phyloP scores from a whole-genome alignment of 805 yeast species.

The Pichia kluyveri region DNA sequence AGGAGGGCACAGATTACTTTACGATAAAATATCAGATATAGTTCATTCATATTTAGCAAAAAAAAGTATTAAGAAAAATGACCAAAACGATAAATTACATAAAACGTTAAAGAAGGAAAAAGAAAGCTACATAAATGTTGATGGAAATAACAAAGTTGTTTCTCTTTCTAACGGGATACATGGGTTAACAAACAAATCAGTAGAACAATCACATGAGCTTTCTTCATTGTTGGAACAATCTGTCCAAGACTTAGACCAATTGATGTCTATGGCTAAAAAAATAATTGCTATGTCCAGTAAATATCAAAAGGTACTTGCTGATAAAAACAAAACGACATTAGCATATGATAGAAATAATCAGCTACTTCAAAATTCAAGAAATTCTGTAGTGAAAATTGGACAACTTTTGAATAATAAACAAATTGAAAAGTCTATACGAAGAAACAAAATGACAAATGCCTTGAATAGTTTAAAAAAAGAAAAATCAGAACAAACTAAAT shows the following conservation, averaged over 20 bases:
- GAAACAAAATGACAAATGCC: constrained; percentile 15
- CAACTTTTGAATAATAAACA: constrained; percentile 22
- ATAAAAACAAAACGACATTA: constrained; percentile 5
- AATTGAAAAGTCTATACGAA: constrained; percentile 16
- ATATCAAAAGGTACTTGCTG: constrained; percentile 25
- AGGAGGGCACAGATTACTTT: constrained; percentile 54
- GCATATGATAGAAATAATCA: constrained; percentile 19
- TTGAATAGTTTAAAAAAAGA: constrained; percentile 14
- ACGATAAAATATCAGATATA: constrained; percentile 5
- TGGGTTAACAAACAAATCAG: constrained; percentile 53
- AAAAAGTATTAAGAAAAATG: not conserved
- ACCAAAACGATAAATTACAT: not conserved
- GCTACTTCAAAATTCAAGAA: constrained; percentile 22
- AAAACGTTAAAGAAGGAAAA: not conserved
- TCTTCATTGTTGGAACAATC: constrained; percentile 58
- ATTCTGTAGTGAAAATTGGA: constrained; percentile 20
- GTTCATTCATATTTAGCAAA: not conserved
- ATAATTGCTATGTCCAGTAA: constrained; percentile 48
- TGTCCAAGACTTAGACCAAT: constrained; percentile 63
- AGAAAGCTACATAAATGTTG: no score
- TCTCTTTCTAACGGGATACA: constrained; percentile 44
- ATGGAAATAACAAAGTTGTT: not conserved
- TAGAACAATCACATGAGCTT: constrained; percentile 45
- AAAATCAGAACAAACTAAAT: constrained; percentile 3
- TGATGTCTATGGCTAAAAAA: constrained; percentile 73